Evolutionary conservation across 768 basidiomycete species (phyloP).

Genomic region (Phanerochaete sordida): DNA sequence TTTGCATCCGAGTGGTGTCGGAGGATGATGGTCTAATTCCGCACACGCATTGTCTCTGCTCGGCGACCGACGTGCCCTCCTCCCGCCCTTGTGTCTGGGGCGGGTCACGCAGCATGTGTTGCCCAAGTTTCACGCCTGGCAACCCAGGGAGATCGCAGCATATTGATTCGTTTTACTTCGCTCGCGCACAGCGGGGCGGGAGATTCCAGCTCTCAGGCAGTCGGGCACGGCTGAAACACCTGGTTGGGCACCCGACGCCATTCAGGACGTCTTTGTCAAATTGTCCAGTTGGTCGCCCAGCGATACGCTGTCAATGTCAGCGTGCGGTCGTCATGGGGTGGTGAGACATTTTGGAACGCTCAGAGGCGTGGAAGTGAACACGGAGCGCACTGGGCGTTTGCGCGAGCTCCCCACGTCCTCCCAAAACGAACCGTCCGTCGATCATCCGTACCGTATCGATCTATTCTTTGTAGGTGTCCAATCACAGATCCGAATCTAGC

Average conservation of each 20-base stretch:
- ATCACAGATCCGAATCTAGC: not conserved
- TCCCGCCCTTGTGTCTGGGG: not conserved
- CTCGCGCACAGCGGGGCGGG: no score
- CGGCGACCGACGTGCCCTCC: not conserved
- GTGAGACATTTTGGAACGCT: not conserved
- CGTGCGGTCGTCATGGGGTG: not conserved
- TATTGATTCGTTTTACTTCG: no score
- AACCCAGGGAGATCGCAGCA: no score
- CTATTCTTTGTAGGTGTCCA: not conserved
- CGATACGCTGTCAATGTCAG: no score
- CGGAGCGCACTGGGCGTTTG: not conserved
- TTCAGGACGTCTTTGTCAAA: not conserved
- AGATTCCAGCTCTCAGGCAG: no score
- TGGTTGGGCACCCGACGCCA: not conserved
- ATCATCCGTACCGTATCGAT: conserved; percentile 3
- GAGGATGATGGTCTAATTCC: not conserved
- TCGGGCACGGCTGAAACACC: not conserved
- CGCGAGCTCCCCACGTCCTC: not conserved
- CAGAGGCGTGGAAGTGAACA: not conserved
- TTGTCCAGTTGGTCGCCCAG: not conserved
- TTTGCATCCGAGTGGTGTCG: not conserved
- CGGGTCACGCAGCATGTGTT: no score
- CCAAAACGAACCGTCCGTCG: not conserved
- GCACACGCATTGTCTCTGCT: not conserved
- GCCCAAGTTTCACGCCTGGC: no score